Conservation (phyloP, 2,329 filamentous ascomycete species). For the Hypoxylon rubiginosum region DNA sequence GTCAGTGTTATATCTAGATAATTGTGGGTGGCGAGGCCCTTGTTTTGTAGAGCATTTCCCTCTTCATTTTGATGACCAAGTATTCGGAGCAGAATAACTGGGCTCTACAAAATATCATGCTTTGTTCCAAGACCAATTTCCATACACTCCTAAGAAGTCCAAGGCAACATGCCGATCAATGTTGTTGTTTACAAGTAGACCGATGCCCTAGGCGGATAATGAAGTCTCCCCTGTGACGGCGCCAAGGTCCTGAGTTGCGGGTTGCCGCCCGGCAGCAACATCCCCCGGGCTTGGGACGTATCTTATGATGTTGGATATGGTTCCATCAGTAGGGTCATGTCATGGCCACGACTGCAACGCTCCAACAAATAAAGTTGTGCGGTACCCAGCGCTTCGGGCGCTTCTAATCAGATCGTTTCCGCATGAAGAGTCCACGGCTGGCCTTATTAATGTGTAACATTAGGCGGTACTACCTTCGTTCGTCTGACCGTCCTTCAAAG, state of each 20-base stretch:
- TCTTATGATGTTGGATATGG: constrained; percentile 37
- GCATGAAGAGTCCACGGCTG: constrained; percentile 16
- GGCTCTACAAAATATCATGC: not conserved
- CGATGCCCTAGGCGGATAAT: not conserved
- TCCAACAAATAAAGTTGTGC: constrained; percentile 5
- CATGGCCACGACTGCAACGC: not conserved
- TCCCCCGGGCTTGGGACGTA: constrained; percentile 18
- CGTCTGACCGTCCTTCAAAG: constrained; percentile 15
- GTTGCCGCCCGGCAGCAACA: constrained; percentile 30
- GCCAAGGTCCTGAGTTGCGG: constrained; percentile 23
- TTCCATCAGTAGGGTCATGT: constrained; percentile 24
- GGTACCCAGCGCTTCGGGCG: not conserved
- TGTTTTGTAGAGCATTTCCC: constrained; percentile 1
- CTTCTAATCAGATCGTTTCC: not conserved
- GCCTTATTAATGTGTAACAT: constrained; percentile 8
- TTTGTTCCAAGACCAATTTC: not conserved
- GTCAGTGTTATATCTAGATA: constrained; percentile 15
- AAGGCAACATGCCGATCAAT: not conserved
- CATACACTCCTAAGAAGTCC: not conserved
- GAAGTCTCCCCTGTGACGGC: constrained; percentile 24
- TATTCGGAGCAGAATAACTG: not conserved
- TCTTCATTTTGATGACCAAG: not conserved
- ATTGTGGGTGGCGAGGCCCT: constrained; percentile 23
- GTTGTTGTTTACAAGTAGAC: not conserved
- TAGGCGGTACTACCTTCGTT: not conserved